A percentile compares a stretch with the other conserved stretches of the same genome.
Conservation (phyloP, 2,329 filamentous ascomycete genomes). For the Trichoderma asperellum region DNA sequence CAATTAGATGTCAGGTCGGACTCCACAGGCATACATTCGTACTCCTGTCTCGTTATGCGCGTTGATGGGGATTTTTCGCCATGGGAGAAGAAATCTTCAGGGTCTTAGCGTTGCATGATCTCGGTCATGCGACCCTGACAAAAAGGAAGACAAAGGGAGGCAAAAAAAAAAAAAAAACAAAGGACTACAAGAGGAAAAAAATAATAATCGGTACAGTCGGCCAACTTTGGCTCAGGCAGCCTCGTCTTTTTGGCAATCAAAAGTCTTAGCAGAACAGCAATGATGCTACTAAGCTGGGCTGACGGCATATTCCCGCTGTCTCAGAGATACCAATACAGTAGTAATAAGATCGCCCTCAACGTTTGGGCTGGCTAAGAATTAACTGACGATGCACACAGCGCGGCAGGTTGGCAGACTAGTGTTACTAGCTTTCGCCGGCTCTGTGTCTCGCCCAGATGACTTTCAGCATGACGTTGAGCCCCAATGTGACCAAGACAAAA, state of each 20-base stretch:
- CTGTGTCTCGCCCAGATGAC: slow-evolving; percentile 27
- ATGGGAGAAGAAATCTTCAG: slow-evolving; percentile 30
- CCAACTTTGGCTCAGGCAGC: not conserved
- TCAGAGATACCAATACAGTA: slow-evolving; percentile 19
- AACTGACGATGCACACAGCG: slow-evolving; percentile 1
- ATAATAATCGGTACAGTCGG: not conserved
- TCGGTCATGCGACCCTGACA: slow-evolving; percentile 40
- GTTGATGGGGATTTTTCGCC: slow-evolving; percentile 23
- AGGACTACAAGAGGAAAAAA: too few relatives aligned
- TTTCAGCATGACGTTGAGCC: slow-evolving; percentile 33
- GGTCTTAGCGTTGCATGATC: slow-evolving; percentile 38
- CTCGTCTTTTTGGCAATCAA: not conserved
- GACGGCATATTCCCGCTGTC: not conserved
- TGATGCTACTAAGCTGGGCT: slow-evolving; percentile 1
- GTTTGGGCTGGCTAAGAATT: not conserved
- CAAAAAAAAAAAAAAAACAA: not conserved
- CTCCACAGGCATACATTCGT: slow-evolving; percentile 17
- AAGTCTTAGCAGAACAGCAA: not conserved
- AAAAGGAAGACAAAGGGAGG: not conserved
- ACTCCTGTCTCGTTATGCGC: slow-evolving; percentile 19
- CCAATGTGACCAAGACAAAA: slow-evolving; percentile 30
- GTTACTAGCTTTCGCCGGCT: slow-evolving; percentile 16
- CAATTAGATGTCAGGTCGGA: slow-evolving; percentile 9
- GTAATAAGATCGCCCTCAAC: slow-evolving; percentile 16
- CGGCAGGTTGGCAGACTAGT: not conserved